Conservation (phyloP, 169 alveolate genomes). For the Cryptosporidium xiaoi region DNA sequence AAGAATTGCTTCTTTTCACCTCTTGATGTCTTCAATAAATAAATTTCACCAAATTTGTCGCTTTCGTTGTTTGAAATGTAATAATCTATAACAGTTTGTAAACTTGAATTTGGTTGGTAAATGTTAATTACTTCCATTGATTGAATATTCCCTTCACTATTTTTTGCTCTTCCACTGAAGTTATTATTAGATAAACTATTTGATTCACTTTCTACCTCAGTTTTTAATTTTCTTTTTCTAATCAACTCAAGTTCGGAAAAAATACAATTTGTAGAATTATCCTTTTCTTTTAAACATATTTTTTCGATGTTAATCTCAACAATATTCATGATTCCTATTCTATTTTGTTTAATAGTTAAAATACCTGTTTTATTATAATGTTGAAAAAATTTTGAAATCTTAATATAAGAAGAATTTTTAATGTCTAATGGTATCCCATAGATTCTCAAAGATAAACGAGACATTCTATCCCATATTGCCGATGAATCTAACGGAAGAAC, state of each 20-base stretch:
- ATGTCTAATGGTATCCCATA: conserved; percentile 37
- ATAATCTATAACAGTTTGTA: conserved; percentile 27
- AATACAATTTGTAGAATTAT: neutral
- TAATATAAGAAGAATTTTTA: conserved; percentile 41
- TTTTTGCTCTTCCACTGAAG: neutral
- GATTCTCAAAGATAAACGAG: neutral
- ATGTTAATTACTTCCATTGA: conserved; percentile 26
- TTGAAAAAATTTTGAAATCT: conserved; percentile 44
- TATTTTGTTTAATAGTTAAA: conserved; percentile 17
- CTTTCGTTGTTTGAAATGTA: conserved; percentile 4
- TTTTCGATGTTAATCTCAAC: conserved; percentile 21
- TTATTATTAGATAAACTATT: neutral
- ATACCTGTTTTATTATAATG: conserved; percentile 23
- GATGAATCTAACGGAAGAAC: conserved; percentile 57
- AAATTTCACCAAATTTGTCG: neutral
- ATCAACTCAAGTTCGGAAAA: neutral
- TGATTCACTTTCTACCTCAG: neutral
- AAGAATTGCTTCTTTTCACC: conserved; percentile 49
- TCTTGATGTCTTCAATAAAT: conserved; percentile 24
- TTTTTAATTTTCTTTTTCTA: neutral
- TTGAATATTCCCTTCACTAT: neutral
- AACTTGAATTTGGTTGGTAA: conserved; percentile 32
- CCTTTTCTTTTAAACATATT: neutral
- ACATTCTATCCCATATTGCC: conserved; percentile 56
- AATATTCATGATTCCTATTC: conserved; percentile 35